Evolutionary conservation across 257 asterid species (phyloP), one percentile per base, ranked within the genome.

Genomic region (Lavandula angustifolia): DNA sequence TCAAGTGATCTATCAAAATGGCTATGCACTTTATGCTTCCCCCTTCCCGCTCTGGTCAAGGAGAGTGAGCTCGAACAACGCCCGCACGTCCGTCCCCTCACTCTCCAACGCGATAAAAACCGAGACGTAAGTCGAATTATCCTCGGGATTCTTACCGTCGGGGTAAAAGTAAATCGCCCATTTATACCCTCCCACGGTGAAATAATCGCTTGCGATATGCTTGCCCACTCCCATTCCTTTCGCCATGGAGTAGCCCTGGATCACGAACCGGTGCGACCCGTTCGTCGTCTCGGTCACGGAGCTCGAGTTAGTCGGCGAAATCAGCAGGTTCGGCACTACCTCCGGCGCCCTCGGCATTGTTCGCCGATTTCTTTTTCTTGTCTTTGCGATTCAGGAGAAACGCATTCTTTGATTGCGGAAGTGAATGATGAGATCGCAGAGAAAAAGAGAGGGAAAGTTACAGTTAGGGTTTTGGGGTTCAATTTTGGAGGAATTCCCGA

Each of bases 151-250:
- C 16, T 88, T 88, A 17, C 94, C 96, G 53, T 88, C 96, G 1
- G 96, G 96, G 57, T 88, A 88, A 67, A 88, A 88, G 84, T 88
- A 84, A 77, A 88, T 85, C 55, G 91, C 96, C 96, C 96, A 88
- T 59, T 88, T 84, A 11, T 78, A 84, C 13, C 94, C 96, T 10
- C 94, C 96, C 3, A 88, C 89, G 60, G 87, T 80, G 71, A 88
- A 85, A 73, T 86, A 82, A 4, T 85, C 88, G 82, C 95, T 84
- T 9, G 95, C 92, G 58, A 88, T 86, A 78, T 84, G 91, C 54
- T 88, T 88, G 0, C 96, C 96, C 4, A 88, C 60, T 5, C 96
- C 96, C 91, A 88, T 85, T 4, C 96, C 96, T 76, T 85, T 88
- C 1, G 89, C 91, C 48, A 88, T 71, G 9, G 96, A 88, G 72